Base-by-base conservation (phyloP, 164 flowering plant genomes). In the Annona squamosa region DNA sequence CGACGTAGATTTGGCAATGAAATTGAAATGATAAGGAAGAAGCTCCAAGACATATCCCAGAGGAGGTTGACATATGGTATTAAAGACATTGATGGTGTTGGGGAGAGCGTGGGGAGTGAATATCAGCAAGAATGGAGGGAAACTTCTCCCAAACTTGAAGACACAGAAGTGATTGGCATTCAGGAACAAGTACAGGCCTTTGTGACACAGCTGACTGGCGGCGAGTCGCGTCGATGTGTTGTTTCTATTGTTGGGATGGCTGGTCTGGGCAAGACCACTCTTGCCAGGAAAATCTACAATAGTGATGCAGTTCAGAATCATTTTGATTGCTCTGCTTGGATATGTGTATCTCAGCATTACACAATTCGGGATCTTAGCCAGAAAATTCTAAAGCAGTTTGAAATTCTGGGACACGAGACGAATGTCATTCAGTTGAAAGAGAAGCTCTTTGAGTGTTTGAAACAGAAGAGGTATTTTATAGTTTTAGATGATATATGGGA, bases 401-500 rank as follows among this genome's bases (percentile, higher is more conserved):
- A 26, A 26, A 26, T 26, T 26, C 37, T 26, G 37, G 37, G 37
- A 26, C 52, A 48, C 1, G 5, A 48, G 52, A 48, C 9, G 52
- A 48, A 48, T 7, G 9, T 48, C 9, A 7, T 48, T 48, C 52
- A 48, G 52, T 48, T 48, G 52, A 48, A 48, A 7, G 52, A 48
- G 52, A 48, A 48, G 52, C 52, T 48, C 9, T 48, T 48, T 13
- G 79, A 79, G 26, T 77, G 76, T 67, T 82, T 85, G 46, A 64
- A 57, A 68, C 81, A 83, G 0, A 83, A 83, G 83, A 81, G 78
- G 77, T 87, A 77, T 68, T 56, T 87, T 71, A 65, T 87, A 68
- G 88, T 84, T 46, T 67, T 84, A 78, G 90, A 87, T 65, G 87
- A 87, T 72, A 85, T 86, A 17, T 84, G 88, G 88, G 76, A 83